Evolutionary conservation across 2,329 filamentous ascomycete species (phyloP).

Genomic region (Pseudogymnoascus sp.): DNA sequence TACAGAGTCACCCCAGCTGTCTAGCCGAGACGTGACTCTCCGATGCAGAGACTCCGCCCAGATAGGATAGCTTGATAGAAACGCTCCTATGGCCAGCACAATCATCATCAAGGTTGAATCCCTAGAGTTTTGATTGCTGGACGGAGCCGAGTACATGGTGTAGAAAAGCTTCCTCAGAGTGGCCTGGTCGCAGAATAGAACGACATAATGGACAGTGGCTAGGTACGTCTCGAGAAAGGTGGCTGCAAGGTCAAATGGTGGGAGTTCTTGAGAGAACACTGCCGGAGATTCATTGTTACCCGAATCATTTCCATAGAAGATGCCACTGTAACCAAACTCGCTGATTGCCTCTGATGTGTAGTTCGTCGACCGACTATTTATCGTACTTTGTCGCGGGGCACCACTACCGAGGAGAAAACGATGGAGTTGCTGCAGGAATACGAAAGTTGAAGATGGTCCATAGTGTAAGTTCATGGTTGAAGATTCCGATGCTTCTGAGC

Average conservation of each 20-base stretch:
- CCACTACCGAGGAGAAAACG: not conserved
- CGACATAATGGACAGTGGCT: not conserved
- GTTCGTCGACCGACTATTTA: not conserved
- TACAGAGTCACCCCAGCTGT: conserved; percentile 2
- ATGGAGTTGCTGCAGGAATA: conserved; percentile 12
- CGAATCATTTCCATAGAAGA: conserved; percentile 11
- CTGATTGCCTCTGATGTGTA: conserved; percentile 9
- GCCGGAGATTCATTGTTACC: not conserved
- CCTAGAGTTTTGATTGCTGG: not conserved
- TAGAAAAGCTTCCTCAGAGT: conserved; percentile 6
- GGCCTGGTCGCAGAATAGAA: not conserved
- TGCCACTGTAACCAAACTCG: conserved; percentile 10
- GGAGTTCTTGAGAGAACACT: not conserved
- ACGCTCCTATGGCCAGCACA: conserved; percentile 11
- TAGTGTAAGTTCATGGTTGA: conserved; percentile 10
- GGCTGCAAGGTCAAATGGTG: conserved; percentile 6
- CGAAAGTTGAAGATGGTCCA: conserved; percentile 10
- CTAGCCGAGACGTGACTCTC: not conserved
- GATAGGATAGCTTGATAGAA: not conserved
- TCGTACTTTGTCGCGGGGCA: conserved; percentile 1
- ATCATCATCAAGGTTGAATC: conserved; percentile 6
- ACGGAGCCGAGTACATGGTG: not conserved
- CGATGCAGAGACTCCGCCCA: conserved; percentile 8
- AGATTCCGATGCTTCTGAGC: conserved; percentile 8
- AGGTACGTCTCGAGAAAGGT: conserved; percentile 7